A percentile compares a stretch with the other conserved stretches of the same genome.
phyloP scores from a whole-genome alignment of 1,139 yeast genomes.

The Debaryomyces singareniensis region DNA sequence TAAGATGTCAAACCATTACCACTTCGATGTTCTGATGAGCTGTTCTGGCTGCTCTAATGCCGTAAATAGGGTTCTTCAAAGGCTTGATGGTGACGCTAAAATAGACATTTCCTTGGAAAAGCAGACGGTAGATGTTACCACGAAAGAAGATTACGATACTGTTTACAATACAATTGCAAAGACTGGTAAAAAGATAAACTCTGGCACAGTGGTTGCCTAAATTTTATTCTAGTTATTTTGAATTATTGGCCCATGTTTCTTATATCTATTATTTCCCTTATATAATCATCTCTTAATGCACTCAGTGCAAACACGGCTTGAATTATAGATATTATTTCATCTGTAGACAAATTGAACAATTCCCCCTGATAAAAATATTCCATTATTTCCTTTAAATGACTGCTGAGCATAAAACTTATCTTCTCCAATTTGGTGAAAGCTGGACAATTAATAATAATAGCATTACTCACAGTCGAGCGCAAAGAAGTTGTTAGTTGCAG shows the following conservation, averaged over 20 bases:
- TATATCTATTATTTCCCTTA: conserved; percentile 48
- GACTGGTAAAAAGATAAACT: conserved; percentile 81
- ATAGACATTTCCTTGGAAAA: conserved; percentile 70
- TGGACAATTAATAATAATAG: conserved; percentile 11
- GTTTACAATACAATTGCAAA: conserved; percentile 76
- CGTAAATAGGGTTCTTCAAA: conserved; percentile 68
- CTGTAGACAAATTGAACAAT: conserved; percentile 61
- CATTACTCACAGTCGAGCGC: not conserved
- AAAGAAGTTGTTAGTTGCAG: conserved; percentile 4
- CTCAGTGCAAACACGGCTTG: conserved; percentile 62
- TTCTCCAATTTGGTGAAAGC: conserved; percentile 40
- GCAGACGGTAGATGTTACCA: conserved; percentile 76
- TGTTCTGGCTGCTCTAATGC: conserved; percentile 90
- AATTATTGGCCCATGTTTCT: not conserved
- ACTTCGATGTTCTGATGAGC: conserved; percentile 73
- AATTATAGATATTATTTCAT: conserved; percentile 60
- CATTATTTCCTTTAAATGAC: conserved; percentile 63
- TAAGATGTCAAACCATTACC: conserved; percentile 45
- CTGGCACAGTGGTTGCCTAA: conserved; percentile 46
- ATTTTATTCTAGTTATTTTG: not conserved
- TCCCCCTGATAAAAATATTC: conserved; percentile 68
- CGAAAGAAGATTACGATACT: conserved; percentile 64
- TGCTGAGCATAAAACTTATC: conserved; percentile 39
- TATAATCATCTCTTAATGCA: conserved; percentile 52
- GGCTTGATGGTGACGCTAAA: conserved; percentile 67